Evolutionary conservation across 257 asterid species (phyloP).

Genomic region (Eucommia ulmoides): DNA sequence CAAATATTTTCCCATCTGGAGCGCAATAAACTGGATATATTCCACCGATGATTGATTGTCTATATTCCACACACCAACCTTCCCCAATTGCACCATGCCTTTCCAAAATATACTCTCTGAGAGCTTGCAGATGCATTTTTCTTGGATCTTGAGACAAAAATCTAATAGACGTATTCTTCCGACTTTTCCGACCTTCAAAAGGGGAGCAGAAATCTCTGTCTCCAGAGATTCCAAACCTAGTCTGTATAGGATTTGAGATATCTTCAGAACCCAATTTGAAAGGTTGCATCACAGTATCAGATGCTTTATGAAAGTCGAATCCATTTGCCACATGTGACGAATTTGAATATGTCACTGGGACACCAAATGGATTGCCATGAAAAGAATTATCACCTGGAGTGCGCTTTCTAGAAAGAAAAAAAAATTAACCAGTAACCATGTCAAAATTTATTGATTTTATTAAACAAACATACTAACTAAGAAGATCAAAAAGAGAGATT

Average conservation of each 20-base stretch:
- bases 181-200: neutral
- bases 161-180: neutral
- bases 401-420: neutral
- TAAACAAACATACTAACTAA: neutral
- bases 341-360: neutral
- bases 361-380: conserved; percentile 4
- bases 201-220: neutral
- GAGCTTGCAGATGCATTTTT: neutral
- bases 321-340: conserved; percentile 2
- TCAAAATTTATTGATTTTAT: no score
- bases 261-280: neutral
- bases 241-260: neutral
- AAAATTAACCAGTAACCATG: neutral
- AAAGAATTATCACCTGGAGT: conserved; percentile 1
- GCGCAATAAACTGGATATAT: neutral
- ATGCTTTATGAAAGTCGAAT: neutral
- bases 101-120: neutral
- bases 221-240: neutral
- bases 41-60: neutral
- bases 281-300: neutral
- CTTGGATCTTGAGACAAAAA: neutral
- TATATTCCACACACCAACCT: neutral
- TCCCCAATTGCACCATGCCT: neutral
- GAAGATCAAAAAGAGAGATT: neutral
- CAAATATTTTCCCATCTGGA: neutral